phyloP scores from a whole-genome alignment of 257 asterid genomes.

The Eucommia ulmoides region DNA sequence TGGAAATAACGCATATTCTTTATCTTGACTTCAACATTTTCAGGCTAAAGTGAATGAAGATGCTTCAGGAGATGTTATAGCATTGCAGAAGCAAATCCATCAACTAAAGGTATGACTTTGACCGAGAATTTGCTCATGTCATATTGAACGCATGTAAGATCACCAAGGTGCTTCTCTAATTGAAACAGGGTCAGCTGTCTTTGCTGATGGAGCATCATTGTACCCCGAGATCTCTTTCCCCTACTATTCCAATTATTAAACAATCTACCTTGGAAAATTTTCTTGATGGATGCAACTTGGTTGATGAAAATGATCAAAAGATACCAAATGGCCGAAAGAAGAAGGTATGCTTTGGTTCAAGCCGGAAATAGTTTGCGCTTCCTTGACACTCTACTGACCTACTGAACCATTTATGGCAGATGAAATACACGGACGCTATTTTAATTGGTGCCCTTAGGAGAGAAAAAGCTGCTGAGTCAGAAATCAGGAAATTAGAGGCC shows the following conservation, averaged over 20 bases:
- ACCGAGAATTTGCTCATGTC: conserved; percentile 7
- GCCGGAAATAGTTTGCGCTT: too few relatives aligned
- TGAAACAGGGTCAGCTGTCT: conserved; percentile 64
- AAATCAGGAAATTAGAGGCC: conserved; percentile 37
- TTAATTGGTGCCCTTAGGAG: conserved; percentile 39
- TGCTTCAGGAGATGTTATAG: conserved; percentile 64
- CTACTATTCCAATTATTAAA: conserved; percentile 18
- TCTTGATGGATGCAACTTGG: conserved; percentile 24
- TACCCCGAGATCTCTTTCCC: conserved; percentile 18
- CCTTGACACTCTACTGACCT: too few relatives aligned
- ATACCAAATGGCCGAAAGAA: conserved; percentile 11
- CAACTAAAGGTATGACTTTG: conserved; percentile 43
- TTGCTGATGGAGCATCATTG: conserved; percentile 49
- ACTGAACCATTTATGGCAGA: too few relatives aligned
- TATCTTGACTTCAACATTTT: neutral
- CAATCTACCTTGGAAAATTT: conserved; percentile 19
- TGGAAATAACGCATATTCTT: too few relatives aligned
- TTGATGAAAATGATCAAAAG: conserved; percentile 20
- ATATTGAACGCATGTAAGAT: conserved; percentile 11
- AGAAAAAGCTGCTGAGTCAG: conserved; percentile 39
- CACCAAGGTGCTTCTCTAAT: conserved; percentile 9
- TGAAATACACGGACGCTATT: conserved; percentile 24
- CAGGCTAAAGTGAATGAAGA: conserved; percentile 91
- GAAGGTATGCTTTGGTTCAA: conserved; percentile 23
- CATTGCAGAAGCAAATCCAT: conserved; percentile 66